phyloP scores from a whole-genome alignment of 2,329 filamentous ascomycete species.

The Pseudogymnoascus sp. region DNA sequence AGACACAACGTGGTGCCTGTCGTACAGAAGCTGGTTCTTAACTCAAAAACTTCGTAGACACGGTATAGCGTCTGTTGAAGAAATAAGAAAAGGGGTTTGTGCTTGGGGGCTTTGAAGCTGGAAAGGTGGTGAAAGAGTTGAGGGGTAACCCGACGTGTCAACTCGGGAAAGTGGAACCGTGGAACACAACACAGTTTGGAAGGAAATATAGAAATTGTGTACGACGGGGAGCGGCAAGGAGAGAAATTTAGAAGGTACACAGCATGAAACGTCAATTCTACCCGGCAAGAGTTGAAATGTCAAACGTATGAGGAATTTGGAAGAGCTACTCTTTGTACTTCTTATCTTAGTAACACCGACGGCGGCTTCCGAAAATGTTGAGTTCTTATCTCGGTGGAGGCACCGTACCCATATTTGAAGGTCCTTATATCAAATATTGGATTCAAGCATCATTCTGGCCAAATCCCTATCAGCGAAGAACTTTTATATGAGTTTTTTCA shows the following conservation, averaged over 20 bases:
- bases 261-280: background rate
- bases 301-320: background rate
- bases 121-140: background rate
- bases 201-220: background rate
- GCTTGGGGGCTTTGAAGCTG: background rate
- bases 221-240: background rate
- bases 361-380: background rate
- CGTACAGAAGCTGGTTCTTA: background rate
- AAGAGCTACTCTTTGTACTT: background rate
- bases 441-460: background rate
- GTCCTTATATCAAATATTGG: background rate
- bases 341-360: conserved; percentile 2
- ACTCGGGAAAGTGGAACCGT: background rate
- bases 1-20: background rate
- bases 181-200: background rate
- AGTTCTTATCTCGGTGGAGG: background rate
- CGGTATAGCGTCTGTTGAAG: background rate
- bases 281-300: background rate
- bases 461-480: background rate
- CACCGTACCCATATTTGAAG: background rate
- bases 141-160: background rate
- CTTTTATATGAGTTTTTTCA: background rate
- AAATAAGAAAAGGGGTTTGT: background rate
- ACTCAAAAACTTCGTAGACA: background rate
- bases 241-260: background rate